Base-by-base conservation (phyloP, 1,284 basidiomycete genomes). In the Melampsora americana region DNA sequence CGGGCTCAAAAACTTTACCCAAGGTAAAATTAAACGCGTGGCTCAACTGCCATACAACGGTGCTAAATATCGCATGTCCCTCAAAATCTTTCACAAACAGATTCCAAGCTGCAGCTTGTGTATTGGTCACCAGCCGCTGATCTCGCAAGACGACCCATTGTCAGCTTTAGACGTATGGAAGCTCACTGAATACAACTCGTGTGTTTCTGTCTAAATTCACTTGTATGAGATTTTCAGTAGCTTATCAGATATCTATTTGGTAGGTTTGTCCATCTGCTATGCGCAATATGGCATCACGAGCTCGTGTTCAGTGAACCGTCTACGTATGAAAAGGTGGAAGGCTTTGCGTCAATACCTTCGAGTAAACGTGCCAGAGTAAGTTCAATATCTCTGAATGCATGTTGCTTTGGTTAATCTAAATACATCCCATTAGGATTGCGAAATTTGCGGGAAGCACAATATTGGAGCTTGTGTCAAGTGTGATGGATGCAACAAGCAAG, bases 161-260 rank as follows among this genome's bases (percentile, higher is more conserved):
- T 69, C 64, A 26, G 73, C 73, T 50, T 46, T 76, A 7, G 66
- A 76, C 66, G 44, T 76, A n/a, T 76, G 73, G 73, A 76, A 76
- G 42, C 30, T 69, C 4, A 62, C 73, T 9, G 73, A 76, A 68
- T 76, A 76, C 26, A 69, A 68, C 48, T 69, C 73, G 73, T 76
- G 42, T 14, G 32, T 61, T 35, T 6, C 53, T 59, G 42, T 26
- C 18, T 18, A 35, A 4, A 46, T 23, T 7, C 48, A 48, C 26
- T 20, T 28, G 28, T 60, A 6, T 20, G 20, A 48, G 28, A 39
- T 64, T 32, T 11, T 18, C 7, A 32, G 32, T 30, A 32, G 61
- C 14, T 39, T 12, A 64, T 39, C 28, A 32, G 20, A 18, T 18
- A 64, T 64, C 30, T 30, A 9, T 39, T 30, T 23, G 16, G 28